These are phyloP conservation scores for Claviceps pazoutovae DNA, from an alignment of 2,329 filamentous ascomycete species.

Conservation along the genomic window DNA sequence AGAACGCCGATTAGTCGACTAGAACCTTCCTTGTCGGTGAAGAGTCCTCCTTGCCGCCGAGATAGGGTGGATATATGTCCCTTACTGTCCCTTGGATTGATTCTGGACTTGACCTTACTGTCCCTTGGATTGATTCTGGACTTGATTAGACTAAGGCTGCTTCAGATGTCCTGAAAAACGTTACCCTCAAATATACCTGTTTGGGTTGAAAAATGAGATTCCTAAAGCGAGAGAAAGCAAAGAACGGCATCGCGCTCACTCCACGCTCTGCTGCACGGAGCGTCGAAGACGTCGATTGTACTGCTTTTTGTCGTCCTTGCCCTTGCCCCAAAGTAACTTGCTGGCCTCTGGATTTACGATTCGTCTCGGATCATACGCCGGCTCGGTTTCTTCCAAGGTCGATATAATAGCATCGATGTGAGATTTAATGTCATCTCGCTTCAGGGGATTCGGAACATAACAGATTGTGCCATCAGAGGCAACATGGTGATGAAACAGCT, in stretches of 20 bases:
- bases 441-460: slow-evolving; percentile 51
- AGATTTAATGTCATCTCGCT: slow-evolving; percentile 60
- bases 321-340: slow-evolving; percentile 71
- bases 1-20: not conserved
- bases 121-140: not conserved
- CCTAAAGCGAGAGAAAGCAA: not conserved
- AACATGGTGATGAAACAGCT: slow-evolving; percentile 79
- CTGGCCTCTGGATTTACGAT: slow-evolving; percentile 77
- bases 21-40: too few relatives aligned
- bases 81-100: not conserved
- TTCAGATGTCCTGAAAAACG: not conserved
- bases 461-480: slow-evolving; percentile 69
- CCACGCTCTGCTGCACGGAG: slow-evolving; percentile 57
- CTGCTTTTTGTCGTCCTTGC: slow-evolving; percentile 58
- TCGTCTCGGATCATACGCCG: slow-evolving; percentile 80
- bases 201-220: not conserved
- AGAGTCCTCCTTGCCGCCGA: too few relatives aligned
- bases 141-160: not conserved
- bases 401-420: slow-evolving; percentile 76
- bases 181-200: slow-evolving; percentile 22
- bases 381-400: slow-evolving; percentile 73
- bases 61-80: not conserved
- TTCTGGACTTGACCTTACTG: not conserved
- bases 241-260: slow-evolving; percentile 27
- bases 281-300: slow-evolving; percentile 73